Conservation (phyloP, 2,329 filamentous ascomycete species). For the Arthroderma uncinatum region DNA sequence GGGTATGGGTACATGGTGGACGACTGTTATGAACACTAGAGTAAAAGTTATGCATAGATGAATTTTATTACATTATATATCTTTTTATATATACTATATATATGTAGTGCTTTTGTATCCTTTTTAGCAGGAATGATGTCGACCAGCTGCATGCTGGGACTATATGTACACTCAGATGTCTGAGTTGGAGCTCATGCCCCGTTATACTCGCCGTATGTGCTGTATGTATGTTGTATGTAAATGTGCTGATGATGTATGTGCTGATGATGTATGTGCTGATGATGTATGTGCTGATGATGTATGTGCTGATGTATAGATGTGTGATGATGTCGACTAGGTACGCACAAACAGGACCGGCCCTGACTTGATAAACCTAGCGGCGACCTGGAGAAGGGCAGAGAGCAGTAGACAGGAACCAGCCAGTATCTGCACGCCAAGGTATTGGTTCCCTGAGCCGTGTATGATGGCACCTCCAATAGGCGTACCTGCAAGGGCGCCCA, state of each 20-base stretch:
- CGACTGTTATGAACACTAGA: background rate
- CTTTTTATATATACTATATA: background rate
- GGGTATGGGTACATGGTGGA: background rate
- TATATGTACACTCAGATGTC: too few species aligned
- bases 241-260: too few species aligned
- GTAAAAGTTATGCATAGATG: background rate
- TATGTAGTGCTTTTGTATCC: too few species aligned
- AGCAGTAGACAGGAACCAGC: constrained; percentile 11
- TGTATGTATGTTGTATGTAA: too few species aligned
- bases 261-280: too few species aligned
- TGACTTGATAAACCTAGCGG: constrained; percentile 25
- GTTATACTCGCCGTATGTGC: too few species aligned
- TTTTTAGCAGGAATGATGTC: too few species aligned
- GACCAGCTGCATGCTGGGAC: too few species aligned
- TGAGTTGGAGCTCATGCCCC: too few species aligned
- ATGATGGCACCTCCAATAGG: constrained; percentile 48
- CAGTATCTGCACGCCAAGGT: constrained; percentile 24
- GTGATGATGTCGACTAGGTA: constrained; percentile 19
- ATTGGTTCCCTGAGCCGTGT: constrained; percentile 29
- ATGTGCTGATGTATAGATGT: background rate
- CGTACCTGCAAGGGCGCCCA: constrained; percentile 45
- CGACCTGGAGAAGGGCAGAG: constrained; percentile 9
- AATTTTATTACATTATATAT: background rate
- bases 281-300: too few species aligned
- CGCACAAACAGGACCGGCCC: constrained; percentile 22